Base-by-base conservation (phyloP, 768 basidiomycete species). In the Rhodotorula taiwanensis region DNA sequence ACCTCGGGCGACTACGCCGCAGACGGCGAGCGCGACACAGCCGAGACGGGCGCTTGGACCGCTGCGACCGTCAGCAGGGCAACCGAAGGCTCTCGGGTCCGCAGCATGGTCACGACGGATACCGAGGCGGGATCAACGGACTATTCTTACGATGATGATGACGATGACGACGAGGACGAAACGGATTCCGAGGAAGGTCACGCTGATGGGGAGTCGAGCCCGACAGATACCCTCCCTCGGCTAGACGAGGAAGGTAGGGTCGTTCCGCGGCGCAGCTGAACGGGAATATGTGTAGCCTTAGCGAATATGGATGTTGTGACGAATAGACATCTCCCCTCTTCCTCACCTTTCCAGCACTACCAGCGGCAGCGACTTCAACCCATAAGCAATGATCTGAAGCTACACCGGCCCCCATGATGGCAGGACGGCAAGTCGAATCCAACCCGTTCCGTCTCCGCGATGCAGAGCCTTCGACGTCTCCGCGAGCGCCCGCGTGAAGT, bases 81-180 rank as follows among this genome's bases (percentile, higher is more conserved):
- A 8, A 34, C n/a, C 55, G 54, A 39, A 43, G 27, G 64, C 48
- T 43, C 58, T 56, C 30, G 52, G 34, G 25, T 16, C 15, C 31
- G 34, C 11, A n/a, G n/a, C n/a, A n/a, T n/a, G n/a, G 13, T 18
- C 13, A 39, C 33, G 25, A 51, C 50, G 25, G 55, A 51, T 2
- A 62, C 55, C n/a, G 62, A 41, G 11, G 52, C 49, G 11, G 55
- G 42, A 23, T 63, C 33, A 27, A 58, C 16, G 1, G 62, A 63
- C n/a, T 64, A 55, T 14, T 55, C 63, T 14, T 45, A 52, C 4
- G 43, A 53, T 2, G 55, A 48, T 4, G 52, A 36, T 8, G 36
- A 48, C 3, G 45, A 34, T 4, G 62, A 45, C 0, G 45, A 41
- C 2, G 52, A 55, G 47, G 59, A 18, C 5, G 47, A 49, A 18